A percentile compares a stretch with the other conserved stretches of the same genome.
Evolutionary conservation across 805 yeast species (phyloP).

Genomic region (Metschnikowia amazonensis): DNA sequence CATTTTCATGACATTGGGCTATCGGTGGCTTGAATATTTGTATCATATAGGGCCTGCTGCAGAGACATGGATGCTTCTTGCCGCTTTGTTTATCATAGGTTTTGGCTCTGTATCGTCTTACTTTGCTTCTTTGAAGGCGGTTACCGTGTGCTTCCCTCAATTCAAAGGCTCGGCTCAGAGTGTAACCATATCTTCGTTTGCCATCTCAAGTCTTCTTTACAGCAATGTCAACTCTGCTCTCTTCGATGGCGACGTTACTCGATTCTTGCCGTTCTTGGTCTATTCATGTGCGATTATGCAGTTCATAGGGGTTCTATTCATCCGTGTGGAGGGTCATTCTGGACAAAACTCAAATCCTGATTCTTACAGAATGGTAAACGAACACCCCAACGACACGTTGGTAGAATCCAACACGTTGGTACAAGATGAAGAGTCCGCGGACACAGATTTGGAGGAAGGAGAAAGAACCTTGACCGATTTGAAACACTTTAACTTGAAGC

Average conservation of each 20-base stretch:
- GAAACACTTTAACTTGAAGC: conserved; percentile 18
- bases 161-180: conserved; percentile 36
- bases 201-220: conserved; percentile 30
- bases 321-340: conserved; percentile 28
- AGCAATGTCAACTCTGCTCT: conserved; percentile 21
- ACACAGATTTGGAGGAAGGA: not conserved
- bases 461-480: conserved; percentile 4
- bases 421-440: not conserved
- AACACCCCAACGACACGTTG: not conserved
- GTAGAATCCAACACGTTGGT: conserved; percentile 1
- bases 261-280: conserved; percentile 24
- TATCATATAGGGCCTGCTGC: conserved; percentile 21
- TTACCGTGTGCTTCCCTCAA: conserved; percentile 29
- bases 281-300: conserved; percentile 24
- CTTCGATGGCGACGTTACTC: conserved; percentile 22
- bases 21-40: conserved; percentile 25
- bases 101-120: conserved; percentile 33
- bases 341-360: not conserved
- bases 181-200: conserved; percentile 35
- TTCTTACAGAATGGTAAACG: not conserved
- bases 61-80: conserved; percentile 16
- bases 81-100: conserved; percentile 31
- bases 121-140: conserved; percentile 33
- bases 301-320: conserved; percentile 27
- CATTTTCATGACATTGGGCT: conserved; percentile 24